Evolutionary conservation across 208 protist species (phyloP).

Genomic region (Acanthamoeba triangularis): DNA sequence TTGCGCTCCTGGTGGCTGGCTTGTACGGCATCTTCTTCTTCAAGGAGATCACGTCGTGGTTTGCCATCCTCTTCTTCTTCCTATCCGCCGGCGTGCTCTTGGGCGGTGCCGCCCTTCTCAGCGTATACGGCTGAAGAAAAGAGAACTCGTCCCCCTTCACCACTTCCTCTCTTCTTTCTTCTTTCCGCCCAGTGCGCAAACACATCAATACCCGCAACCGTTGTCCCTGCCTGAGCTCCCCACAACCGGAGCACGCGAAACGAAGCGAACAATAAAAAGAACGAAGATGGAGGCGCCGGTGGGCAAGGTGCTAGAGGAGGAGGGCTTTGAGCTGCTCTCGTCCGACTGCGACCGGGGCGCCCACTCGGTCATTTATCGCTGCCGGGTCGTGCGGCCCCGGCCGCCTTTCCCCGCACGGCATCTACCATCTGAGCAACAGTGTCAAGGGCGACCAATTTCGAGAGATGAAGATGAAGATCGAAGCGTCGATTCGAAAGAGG

Average conservation of each 20-base stretch:
- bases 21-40: slow-evolving; percentile 73
- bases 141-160: too few relatives aligned
- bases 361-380: background rate
- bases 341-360: background rate
- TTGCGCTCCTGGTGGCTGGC: slow-evolving; percentile 71
- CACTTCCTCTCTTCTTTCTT: too few relatives aligned
- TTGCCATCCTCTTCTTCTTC: slow-evolving; percentile 40
- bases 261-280: too few relatives aligned
- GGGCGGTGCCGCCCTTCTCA: slow-evolving; percentile 65
- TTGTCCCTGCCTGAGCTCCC: too few relatives aligned
- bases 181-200: too few relatives aligned
- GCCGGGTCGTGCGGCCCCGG: background rate
- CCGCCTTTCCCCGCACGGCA: background rate
- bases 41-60: slow-evolving; percentile 51
- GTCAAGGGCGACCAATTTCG: background rate
- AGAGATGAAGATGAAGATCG: too few relatives aligned
- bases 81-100: slow-evolving; percentile 27
- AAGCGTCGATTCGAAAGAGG: too few relatives aligned
- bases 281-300: background rate
- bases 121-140: background rate
- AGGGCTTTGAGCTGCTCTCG: background rate
- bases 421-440: background rate
- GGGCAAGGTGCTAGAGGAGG: background rate
- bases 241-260: too few relatives aligned
- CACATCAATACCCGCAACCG: too few relatives aligned